Evolutionary conservation across 1,284 basidiomycete genomes (phyloP), one percentile per base, ranked within the genome.

Genomic region (Rhizoctonia solani): DNA sequence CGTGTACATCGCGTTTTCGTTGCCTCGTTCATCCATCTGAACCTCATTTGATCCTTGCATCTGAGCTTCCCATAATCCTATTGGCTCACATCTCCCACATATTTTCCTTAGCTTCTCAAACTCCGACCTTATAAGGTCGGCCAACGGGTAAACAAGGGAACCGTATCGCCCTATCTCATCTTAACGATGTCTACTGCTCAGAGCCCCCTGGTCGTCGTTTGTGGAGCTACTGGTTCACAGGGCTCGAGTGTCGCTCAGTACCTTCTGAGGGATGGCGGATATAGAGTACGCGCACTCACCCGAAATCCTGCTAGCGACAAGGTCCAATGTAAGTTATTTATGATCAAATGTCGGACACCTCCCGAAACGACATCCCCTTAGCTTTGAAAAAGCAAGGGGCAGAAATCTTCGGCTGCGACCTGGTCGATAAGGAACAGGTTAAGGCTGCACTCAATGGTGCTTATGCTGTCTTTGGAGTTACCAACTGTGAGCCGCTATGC

Each of bases 381-480:
- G 53, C 4, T 9, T 34, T 54, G 30, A 37, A 19, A 19, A 54
- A 32, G 23, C 50, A 29, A 27, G 50, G 50, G 6, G 50, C 29
- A 16, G 50, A 53, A 53, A 32, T 29, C 14, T 14, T 53, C 5
- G 11, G 8, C 27, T 54, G 53, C 16, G 53, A 54, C 25, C 53
- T 54, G 30, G 32, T 16, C 14, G 21, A 37, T 27, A n/a, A 32
- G 39, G 53, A 54, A 19, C 53, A 54, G 19, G 53, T 54, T 9
- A n/a, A 29, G 3, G 25, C 29, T 3, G 30, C 66, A 19, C 46
- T 80, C 68, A 54, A 66, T 0, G 79, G 78, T 23, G 74, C 74
- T 0, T 77, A 80, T 67, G 77, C 70, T 4, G 79, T 80, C 27
- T 81, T 77, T 69, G 78, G 74, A 52, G 76, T 79, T 50, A 74